These are phyloP conservation scores for Magnusiomyces sp. DNA, from an alignment of 1,139 yeast species.

Conservation along the genomic window DNA sequence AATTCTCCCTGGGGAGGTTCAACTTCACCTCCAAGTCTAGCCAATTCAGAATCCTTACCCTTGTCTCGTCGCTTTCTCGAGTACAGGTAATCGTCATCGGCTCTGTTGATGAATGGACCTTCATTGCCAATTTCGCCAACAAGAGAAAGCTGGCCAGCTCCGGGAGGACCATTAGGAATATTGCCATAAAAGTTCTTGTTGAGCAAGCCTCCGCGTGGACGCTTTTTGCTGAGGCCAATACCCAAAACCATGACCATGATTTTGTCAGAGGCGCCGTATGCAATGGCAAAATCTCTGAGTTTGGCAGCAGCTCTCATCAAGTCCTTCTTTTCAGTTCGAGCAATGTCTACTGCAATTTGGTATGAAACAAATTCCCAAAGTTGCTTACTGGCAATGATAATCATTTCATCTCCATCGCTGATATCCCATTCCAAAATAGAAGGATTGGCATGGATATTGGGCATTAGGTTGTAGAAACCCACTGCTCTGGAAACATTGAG, in stretches of 20 bases:
- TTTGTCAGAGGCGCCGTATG: slow-evolving; percentile 81
- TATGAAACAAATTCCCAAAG: slow-evolving; percentile 79
- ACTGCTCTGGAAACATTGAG: slow-evolving; percentile 83
- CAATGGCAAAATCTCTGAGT: slow-evolving; percentile 85
- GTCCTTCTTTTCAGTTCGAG: slow-evolving; percentile 74
- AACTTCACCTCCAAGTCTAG: slow-evolving; percentile 84
- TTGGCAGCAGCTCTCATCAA: slow-evolving; percentile 92
- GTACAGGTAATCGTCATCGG: slow-evolving; percentile 38
- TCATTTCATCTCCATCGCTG: slow-evolving; percentile 67
- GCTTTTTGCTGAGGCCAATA: slow-evolving; percentile 36
- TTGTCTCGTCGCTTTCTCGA: slow-evolving; percentile 47
- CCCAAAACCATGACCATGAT: slow-evolving; percentile 80
- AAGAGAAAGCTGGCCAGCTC: slow-evolving; percentile 7
- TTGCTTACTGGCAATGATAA: slow-evolving; percentile 77
- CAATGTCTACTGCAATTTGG: slow-evolving; percentile 85
- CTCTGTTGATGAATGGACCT: neutral
- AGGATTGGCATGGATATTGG: slow-evolving; percentile 88
- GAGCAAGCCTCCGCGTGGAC: slow-evolving; percentile 18
- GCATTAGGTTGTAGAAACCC: slow-evolving; percentile 79
- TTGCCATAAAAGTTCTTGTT: no score
- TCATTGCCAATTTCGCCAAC: slow-evolving; percentile 9
- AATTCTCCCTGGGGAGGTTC: slow-evolving; percentile 91
- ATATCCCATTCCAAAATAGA: slow-evolving; percentile 56
- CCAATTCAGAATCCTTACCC: slow-evolving; percentile 70
- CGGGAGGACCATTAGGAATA: no score